Percentiles rank a stretch among this genome's conserved stretches.
These are phyloP conservation scores for Paspalum notatum DNA, from an alignment of 176 grass and related monocot species.

Conservation along the genomic window DNA sequence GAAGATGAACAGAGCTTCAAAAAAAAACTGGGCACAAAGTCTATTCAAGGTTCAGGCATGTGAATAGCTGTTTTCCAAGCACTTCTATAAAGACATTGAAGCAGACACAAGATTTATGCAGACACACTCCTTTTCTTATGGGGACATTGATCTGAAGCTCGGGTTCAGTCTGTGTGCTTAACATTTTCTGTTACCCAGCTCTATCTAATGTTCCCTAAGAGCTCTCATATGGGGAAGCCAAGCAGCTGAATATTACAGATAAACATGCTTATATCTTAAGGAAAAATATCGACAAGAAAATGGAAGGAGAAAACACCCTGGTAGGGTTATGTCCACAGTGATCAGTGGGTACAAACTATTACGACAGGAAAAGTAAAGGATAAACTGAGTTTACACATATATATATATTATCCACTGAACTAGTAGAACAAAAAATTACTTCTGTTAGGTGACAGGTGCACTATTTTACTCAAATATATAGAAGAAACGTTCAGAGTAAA, in stretches of 20 bases:
- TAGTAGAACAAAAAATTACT: not conserved
- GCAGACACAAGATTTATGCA: not conserved
- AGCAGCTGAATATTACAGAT: not conserved
- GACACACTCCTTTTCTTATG: not conserved
- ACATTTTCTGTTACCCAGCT: not conserved
- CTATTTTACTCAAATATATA: not conserved
- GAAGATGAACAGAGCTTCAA: no score
- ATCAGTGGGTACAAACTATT: not conserved
- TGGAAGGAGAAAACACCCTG: not conserved
- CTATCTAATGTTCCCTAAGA: not conserved
- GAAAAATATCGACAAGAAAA: not conserved
- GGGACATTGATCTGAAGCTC: not conserved
- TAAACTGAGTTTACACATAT: not conserved
- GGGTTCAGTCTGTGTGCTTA: no score
- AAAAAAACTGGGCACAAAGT: no score
- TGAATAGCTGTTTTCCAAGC: no score
- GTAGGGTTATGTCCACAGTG: not conserved
- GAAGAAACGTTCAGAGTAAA: not conserved
- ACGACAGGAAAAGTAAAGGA: not conserved
- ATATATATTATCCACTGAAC: not conserved
- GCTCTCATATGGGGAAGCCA: not conserved
- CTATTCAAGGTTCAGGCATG: no score
- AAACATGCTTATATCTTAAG: not conserved
- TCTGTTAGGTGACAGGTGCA: not conserved
- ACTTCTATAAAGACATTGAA: no score